A percentile compares a stretch with the other conserved stretches of the same genome.
phyloP scores from a whole-genome alignment of 2,329 filamentous ascomycete species.

The Penicillium sp. region DNA sequence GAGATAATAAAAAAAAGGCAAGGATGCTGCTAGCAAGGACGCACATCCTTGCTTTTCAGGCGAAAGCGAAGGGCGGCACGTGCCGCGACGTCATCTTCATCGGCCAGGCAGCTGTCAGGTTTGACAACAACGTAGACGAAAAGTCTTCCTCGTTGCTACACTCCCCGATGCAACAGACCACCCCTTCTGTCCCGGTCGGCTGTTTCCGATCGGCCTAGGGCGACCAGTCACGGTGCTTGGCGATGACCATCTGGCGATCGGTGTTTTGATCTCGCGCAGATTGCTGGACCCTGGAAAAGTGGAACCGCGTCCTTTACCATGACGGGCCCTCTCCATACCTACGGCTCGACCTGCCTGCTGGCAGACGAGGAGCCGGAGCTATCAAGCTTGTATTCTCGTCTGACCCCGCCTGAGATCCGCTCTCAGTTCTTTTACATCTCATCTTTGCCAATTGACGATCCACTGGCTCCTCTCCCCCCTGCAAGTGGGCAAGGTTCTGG shows the following conservation, averaged over 20 bases:
- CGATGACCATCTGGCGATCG: constrained; percentile 17
- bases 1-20: background rate
- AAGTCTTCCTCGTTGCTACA: no score
- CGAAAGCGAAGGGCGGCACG: constrained; percentile 26
- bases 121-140: background rate
- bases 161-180: constrained; percentile 3
- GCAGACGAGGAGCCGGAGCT: constrained; percentile 41
- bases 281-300: constrained; percentile 16
- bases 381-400: constrained; percentile 38
- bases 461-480: constrained; percentile 69
- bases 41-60: background rate
- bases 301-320: constrained; percentile 30
- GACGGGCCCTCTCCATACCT: constrained; percentile 59
- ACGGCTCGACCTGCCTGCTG: constrained; percentile 61
- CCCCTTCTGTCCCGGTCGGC: constrained; percentile 1
- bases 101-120: constrained; percentile 13
- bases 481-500: constrained; percentile 54
- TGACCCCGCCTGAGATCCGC: constrained; percentile 61
- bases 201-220: constrained; percentile 9
- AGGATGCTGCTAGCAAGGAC: no score
- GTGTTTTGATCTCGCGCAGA: constrained; percentile 15
- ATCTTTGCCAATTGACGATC: constrained; percentile 82
- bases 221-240: constrained; percentile 8
- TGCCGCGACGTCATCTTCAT: constrained; percentile 41
- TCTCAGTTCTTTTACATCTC: constrained; percentile 88